Evolutionary conservation across 768 basidiomycete genomes (phyloP), one percentile per base, ranked within the genome.

Genomic region (Xerocomellus dryophilus): DNA sequence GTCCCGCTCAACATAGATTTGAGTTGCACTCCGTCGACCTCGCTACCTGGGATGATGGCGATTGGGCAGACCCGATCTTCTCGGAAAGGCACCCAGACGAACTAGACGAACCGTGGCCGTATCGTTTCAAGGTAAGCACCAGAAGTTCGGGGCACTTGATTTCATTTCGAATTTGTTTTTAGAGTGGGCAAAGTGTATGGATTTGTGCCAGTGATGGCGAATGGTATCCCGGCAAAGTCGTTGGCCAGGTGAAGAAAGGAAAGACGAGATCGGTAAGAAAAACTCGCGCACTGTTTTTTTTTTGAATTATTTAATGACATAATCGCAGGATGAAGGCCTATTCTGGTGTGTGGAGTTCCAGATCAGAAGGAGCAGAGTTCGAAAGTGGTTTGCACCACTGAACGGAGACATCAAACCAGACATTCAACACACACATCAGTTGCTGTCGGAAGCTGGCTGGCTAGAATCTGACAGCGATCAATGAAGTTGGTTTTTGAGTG

Each of bases 341-440:
- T 82, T 76, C 57, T 86, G 81, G 66, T 77, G 77, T 15, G 83
- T 81, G 31, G 66, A 76, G 44, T 84, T 79, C 53, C 7, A 17
- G 11, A 69, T 74, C 43, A 68, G 44, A 64, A 27, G 25, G 18
- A 51, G 32, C 32, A 76, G 76, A 50, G 64, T 82, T 31, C 79
- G 84, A 32, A 83, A 81, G 64, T 83, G 81, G 63, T 81, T 83
- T 62, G 77, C 84, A 2, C 84, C 85, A 7, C 69, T 83, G 45
- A 81, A 85, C 50, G 85, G 84, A 17, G 83, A 85, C 56, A 77
- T 86, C 50, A 87, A 86, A 66, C 84, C 85, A 3, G 77, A 87
- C 61, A 78, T 60, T 1, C 48, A 66, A 20, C 71, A 77, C 51
- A 74, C 79, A 3, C 76, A 77, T n/a, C 53, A 61, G 31, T 61